Evolutionary conservation across 257 asterid genomes (phyloP), one percentile per base, ranked within the genome.

Genomic region (Solanum lycopersicoides): DNA sequence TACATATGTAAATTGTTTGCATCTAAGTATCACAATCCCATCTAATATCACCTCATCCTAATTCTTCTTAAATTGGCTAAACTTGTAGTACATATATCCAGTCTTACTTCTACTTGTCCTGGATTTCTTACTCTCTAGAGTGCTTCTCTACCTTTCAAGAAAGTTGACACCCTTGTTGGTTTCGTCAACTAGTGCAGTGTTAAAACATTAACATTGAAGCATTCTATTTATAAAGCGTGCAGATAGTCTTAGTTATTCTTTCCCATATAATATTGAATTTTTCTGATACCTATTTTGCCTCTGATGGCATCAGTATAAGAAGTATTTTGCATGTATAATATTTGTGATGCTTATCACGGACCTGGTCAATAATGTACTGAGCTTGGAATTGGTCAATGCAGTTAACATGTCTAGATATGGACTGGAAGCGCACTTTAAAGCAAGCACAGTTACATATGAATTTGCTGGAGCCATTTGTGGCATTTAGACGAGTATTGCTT

Each of bases 401-500:
- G 99, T 90, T 95, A 89, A 90, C 93, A 87, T 90, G 91, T 91
- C 94, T 97, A 84, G 93, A 93, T 88, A 89, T 68, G 83, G 96
- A 95, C 66, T 97, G 98, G 98, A 93, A 86, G 75, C 88, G 92
- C 89, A 91, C 94, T 86, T 86, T 95, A 92, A 93, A 95, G 89
- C 97, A 92, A 92, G 89, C 95, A 85, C 97, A 94, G 91, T 90
- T 95, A 79, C 99, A 97, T 87, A 97, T 95, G 99, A 94, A 92
- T 93, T 94, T 95, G 89, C 88, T 97, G 92, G 99, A 97, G 90
- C 98, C 99, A 7, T 94, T 97, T 90, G 94, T 95, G 88, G 95
- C 99, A 90, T 97, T 97, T 90, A 94, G 99, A 92, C 89, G 96
- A 88, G 95, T 92, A 89, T 91, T 97, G 90, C 98, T 95, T 88